Base-by-base conservation (phyloP, 179 eudicot genomes). In the Spinacia oleracea region DNA sequence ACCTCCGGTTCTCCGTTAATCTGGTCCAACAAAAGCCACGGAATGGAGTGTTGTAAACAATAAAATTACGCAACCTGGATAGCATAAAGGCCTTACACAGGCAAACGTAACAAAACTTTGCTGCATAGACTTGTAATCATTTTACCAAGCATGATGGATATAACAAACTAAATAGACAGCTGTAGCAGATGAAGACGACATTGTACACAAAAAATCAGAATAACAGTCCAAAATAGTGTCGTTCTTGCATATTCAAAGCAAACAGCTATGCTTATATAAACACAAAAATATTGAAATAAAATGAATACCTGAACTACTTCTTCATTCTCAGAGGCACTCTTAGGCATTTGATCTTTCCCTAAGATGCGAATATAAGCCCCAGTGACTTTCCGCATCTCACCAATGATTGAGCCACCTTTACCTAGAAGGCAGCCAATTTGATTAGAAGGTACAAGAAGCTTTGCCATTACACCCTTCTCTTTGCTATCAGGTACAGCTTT, bases 371-470 rank as follows among this genome's bases (percentile, higher is more conserved):
- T 93, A 83, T 87, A 84, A 78, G 99, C 99, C 69, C 99, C 94
- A 71, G 98, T 87, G 62, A 80, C 85, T 81, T 93, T 93, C 81
- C 98, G 89, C 99, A 96, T 92, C 80, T 96, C 99, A 72, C 89
- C 84, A 77, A 96, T 96, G 48, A 96, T 81, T 74, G 93, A 75
- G 58, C 99, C 99, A 79, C 98, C 97, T 81, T 93, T 93, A 32
- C 99, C 99, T 78, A 96, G 91, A 75, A 96, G 95, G 83, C 98
- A 96, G 59, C 99, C 99, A 77, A 96, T 90, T 85, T 96, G 99
- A 89, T 85, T 85, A 60, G 99, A 93, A 55, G 90, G 81, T 81
- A 96, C 92, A 73, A 96, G 90, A 78, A 96, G 77, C 85, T 88
- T 96, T 64, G 96, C 91, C 14, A 83, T 75, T 69, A 90, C 71